phyloP scores from a whole-genome alignment of 1,284 basidiomycete genomes.

The Trichosporon coremiiforme region DNA sequence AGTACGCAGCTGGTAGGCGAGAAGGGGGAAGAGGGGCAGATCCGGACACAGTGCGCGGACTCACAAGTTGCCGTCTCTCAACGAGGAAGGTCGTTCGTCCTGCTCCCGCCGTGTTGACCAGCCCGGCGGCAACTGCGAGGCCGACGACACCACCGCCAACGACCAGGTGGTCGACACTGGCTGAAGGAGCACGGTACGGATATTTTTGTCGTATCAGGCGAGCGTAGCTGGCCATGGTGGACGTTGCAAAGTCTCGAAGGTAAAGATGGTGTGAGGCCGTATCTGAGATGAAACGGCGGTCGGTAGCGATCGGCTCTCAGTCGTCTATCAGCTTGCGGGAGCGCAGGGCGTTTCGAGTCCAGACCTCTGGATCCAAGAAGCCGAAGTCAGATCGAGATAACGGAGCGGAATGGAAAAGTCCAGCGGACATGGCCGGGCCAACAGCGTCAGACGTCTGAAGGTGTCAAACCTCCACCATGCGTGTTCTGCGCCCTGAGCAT shows the following conservation, averaged over 20 bases:
- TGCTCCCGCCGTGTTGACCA: constrained; percentile 67
- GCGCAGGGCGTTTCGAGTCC: too few relatives aligned
- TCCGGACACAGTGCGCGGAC: constrained; percentile 5
- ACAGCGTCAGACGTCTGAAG: not conserved
- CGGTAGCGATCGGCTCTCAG: not conserved
- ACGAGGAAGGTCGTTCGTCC: constrained; percentile 78
- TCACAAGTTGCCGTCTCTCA: constrained; percentile 69
- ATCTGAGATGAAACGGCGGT: too few relatives aligned
- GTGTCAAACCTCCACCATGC: not conserved
- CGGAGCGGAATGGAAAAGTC: not conserved
- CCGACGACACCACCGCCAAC: constrained; percentile 93
- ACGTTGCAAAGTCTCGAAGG: not conserved
- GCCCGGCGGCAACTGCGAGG: constrained; percentile 76
- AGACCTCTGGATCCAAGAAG: not conserved
- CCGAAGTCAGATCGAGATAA: not conserved
- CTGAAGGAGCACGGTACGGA: constrained; percentile 66
- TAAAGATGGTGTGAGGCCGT: too few relatives aligned
- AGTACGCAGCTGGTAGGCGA: too few relatives aligned
- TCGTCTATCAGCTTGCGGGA: not conserved
- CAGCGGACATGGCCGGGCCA: constrained; percentile 8
- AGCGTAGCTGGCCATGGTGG: constrained; percentile 23
- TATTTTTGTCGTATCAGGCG: constrained; percentile 30
- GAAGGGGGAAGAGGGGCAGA: too few relatives aligned
- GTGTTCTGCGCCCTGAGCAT: not conserved
- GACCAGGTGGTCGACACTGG: constrained; percentile 81